Base-by-base conservation (phyloP, 805 yeast species). In the Blastobotrys robertii region DNA sequence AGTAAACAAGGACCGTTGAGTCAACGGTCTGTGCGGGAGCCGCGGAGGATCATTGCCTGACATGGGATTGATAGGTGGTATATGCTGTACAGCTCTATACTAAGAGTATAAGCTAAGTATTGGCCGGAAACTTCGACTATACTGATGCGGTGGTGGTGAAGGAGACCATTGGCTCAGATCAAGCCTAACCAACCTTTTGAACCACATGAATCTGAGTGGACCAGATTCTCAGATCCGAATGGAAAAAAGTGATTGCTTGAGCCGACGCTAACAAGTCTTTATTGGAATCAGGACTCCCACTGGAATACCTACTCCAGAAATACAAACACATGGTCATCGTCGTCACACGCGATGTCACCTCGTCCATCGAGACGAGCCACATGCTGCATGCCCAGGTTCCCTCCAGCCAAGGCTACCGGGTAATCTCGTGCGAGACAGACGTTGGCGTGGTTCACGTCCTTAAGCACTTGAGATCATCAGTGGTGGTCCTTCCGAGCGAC, bases 391-490 rank as follows among this genome's bases (percentile, higher is more conserved):
- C 43, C 30, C 44, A 53, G 9, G 44, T 65, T 1, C 57, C 60
- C 2, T 34, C 48, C 2, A 45, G 44, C 1, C 39, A 54, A 16
- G 41, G 47, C 14, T 57, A 56, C 45, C 65, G 69, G 41, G 50
- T 72, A 9, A 68, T 76, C 2, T 62, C 61, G 38, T 72, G 78
- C 39, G 70, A 66, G n/a, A 67, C 73, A 0, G 62, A 62, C 42
- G 61, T 58, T 9, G 79, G 82, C 2, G 56, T 75, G 9, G 70
- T 74, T 62, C 76, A 78, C 31, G 65, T 77, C n/a, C 63, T 76
- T 15, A 75, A 74, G 47, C 80, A 76, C 44, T 41, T 77, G 19
- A 57, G 60, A 15, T 65, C 72, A 30, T 64, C 67, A 13, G 38
- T 44, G 34, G 54, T 52, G 32, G 45, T 54, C 4, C 39, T 55